These are phyloP conservation scores for Nicotiana rustica DNA, from an alignment of 305 asterid genomes.

Conservation along the genomic window DNA sequence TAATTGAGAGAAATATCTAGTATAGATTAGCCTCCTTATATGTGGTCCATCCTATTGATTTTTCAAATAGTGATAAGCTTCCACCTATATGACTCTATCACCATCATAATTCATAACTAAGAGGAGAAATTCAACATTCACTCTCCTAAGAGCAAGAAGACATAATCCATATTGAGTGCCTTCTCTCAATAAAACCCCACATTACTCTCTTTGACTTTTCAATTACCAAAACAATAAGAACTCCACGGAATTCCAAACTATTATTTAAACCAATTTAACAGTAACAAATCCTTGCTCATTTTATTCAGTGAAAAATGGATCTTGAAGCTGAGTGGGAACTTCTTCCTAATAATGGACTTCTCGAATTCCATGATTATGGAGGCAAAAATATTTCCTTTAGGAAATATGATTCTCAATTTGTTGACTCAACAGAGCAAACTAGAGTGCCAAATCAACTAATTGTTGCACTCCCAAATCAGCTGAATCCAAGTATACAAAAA, in stretches of 20 bases:
- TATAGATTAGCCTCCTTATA: background rate
- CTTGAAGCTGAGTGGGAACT: conserved; percentile 76
- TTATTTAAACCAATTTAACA: background rate
- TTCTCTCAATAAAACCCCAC: conserved; percentile 7
- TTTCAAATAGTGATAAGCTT: background rate
- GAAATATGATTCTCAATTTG: conserved; percentile 44
- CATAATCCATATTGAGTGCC: conserved; percentile 3
- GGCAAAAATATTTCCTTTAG: conserved; percentile 53
- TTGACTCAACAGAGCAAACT: conserved; percentile 40
- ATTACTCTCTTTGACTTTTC: conserved; percentile 40
- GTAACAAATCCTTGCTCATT: no score
- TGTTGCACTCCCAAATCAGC: conserved; percentile 43
- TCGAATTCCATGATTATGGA: conserved; percentile 61
- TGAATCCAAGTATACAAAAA: conserved; percentile 24
- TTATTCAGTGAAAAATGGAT: conserved; percentile 47
- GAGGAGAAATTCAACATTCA: conserved; percentile 17
- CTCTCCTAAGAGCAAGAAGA: conserved; percentile 19
- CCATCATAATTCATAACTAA: background rate
- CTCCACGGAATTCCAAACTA: background rate
- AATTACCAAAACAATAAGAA: conserved; percentile 35
- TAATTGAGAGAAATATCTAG: conserved; percentile 23
- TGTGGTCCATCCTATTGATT: conserved; percentile 28
- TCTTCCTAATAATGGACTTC: conserved; percentile 67
- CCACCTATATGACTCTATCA: conserved; percentile 27
- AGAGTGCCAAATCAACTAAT: conserved; percentile 41